These are phyloP conservation scores for Nitzschia palea DNA, from an alignment of 108 stramenopile species.

Conservation along the genomic window DNA sequence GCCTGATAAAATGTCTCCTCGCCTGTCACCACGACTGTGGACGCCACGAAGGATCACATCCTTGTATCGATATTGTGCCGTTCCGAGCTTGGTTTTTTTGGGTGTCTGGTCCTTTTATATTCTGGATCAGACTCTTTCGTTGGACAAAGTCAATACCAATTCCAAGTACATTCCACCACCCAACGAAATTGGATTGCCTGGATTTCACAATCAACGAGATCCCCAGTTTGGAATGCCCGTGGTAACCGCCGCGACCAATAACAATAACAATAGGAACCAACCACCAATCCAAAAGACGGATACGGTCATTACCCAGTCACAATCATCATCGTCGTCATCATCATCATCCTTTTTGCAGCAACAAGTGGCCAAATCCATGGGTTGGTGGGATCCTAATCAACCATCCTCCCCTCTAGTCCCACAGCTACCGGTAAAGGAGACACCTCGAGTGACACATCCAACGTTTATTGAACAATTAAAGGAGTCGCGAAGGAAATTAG, in stretches of 20 bases:
- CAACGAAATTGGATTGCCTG: neutral
- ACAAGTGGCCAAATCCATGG: too few species aligned
- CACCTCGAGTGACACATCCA: neutral
- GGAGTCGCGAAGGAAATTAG: neutral
- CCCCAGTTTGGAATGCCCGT: neutral
- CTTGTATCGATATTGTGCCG: neutral
- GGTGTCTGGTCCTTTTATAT: neutral
- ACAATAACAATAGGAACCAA: neutral
- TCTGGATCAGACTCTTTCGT: neutral
- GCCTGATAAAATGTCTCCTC: too few species aligned
- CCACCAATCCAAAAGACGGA: neutral
- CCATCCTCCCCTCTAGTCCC: too few species aligned
- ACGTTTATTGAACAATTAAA: neutral
- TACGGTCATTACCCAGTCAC: too few species aligned
- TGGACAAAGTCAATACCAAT: neutral
- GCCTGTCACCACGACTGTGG: too few species aligned
- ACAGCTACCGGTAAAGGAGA: too few species aligned
- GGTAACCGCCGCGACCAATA: neutral
- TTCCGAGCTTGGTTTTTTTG: neutral
- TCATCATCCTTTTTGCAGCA: too few species aligned
- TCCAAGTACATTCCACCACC: neutral
- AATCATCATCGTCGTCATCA: too few species aligned
- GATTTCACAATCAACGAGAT: slow-evolving; percentile 4
- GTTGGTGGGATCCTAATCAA: too few species aligned
- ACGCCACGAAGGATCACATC: neutral